phyloP scores from a whole-genome alignment of 2,329 filamentous ascomycete genomes.

The Colletotrichum euphorbiae region DNA sequence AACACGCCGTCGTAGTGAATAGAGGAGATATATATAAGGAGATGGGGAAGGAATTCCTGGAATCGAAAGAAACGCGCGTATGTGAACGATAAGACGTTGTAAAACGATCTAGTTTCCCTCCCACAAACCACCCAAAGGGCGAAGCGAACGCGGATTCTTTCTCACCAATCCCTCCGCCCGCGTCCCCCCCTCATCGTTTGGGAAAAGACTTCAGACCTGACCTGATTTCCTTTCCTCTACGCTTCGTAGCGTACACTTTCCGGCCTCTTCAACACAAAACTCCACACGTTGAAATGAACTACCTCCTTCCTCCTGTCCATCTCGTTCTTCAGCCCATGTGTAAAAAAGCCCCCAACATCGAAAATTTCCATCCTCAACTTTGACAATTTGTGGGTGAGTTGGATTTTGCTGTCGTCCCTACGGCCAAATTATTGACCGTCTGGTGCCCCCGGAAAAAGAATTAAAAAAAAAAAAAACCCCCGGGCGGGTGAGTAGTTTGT shows the following conservation, averaged over 20 bases:
- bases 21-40: background rate
- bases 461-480: too few relatives aligned
- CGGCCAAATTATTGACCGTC: too few relatives aligned
- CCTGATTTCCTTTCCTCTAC: background rate
- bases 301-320: background rate
- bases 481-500: too few relatives aligned
- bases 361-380: background rate
- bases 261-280: background rate
- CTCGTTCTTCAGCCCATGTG: background rate
- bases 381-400: constrained; percentile 4
- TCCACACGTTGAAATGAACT: background rate
- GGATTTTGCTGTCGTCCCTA: background rate
- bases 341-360: background rate
- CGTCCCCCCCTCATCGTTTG: background rate
- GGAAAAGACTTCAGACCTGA: background rate
- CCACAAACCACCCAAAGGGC: too few relatives aligned
- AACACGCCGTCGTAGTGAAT: background rate
- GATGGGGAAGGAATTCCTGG: background rate
- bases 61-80: constrained; percentile 7
- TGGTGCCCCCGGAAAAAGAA: too few relatives aligned
- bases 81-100: background rate
- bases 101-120: background rate
- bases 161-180: too few relatives aligned
- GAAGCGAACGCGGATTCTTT: too few relatives aligned
- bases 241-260: constrained; percentile 6